These are phyloP conservation scores for Crucihimalaya himalaica DNA, from an alignment of 345 rosid species.

Conservation along the genomic window DNA sequence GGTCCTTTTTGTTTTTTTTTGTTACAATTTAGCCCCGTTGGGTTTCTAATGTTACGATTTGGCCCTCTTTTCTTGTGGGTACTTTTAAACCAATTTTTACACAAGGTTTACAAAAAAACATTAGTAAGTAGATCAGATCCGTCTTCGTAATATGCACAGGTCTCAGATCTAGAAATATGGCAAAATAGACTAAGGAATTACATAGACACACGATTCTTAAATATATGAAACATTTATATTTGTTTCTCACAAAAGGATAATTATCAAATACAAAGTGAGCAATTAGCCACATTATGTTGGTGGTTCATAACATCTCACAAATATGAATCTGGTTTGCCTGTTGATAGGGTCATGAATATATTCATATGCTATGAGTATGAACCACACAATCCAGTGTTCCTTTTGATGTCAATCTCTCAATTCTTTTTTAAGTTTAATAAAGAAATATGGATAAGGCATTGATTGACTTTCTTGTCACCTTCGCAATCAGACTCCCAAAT, in stretches of 20 bases:
- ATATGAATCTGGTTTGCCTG: slow-evolving; percentile 22
- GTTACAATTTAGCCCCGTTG: neutral
- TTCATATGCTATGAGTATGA: neutral
- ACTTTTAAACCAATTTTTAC: neutral
- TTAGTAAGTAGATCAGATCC: neutral
- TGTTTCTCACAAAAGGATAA: slow-evolving; percentile 14
- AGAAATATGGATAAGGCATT: slow-evolving; percentile 31
- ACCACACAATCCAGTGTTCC: slow-evolving; percentile 25
- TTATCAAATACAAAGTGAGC: slow-evolving; percentile 1
- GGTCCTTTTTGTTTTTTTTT: neutral
- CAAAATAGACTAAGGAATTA: neutral
- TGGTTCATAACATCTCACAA: slow-evolving; percentile 28
- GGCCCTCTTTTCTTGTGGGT: neutral
- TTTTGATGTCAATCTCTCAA: slow-evolving; percentile 10
- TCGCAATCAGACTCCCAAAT: slow-evolving; percentile 7
- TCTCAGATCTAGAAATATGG: neutral
- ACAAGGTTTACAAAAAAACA: neutral
- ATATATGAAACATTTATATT: neutral
- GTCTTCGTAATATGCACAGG: neutral
- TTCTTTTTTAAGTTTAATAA: neutral
- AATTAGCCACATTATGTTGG: slow-evolving; percentile 20
- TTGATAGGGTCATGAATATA: slow-evolving; percentile 26
- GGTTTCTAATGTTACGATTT: neutral
- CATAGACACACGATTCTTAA: neutral
- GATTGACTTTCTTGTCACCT: slow-evolving; percentile 28